Percentiles rank a stretch among this genome's conserved stretches.
Conservation (phyloP, 129 eudicot species). For the Chrysanthemum makinoi region DNA sequence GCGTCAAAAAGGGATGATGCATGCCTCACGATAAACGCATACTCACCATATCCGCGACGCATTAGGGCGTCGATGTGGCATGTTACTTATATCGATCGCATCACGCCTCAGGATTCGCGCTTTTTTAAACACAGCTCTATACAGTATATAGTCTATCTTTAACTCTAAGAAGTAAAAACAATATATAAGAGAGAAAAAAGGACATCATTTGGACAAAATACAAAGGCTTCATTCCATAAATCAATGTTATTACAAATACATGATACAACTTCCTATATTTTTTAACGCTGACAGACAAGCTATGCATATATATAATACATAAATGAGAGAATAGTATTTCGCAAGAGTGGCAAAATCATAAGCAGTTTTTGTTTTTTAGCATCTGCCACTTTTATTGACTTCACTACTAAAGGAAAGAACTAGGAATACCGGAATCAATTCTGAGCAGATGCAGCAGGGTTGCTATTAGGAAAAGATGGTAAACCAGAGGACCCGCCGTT, state of each 20-base stretch:
- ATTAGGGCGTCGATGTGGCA: too few species aligned
- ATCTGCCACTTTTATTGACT: slow-evolving; percentile 33
- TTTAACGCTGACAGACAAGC: neutral
- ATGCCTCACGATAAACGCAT: too few species aligned
- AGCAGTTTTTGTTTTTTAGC: slow-evolving; percentile 5
- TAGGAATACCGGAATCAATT: slow-evolving; percentile 39
- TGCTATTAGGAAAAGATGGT: slow-evolving; percentile 45
- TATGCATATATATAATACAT: slow-evolving; percentile 21
- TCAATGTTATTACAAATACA: slow-evolving; percentile 13
- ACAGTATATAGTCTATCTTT: too few species aligned
- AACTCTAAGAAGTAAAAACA: too few species aligned
- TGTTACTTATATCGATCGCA: too few species aligned
- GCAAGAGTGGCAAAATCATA: slow-evolving; percentile 23
- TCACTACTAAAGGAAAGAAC: neutral
- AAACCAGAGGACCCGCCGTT: slow-evolving; percentile 36
- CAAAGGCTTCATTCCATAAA: slow-evolving; percentile 14
- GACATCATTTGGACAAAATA: neutral
- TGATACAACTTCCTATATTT: slow-evolving; percentile 18
- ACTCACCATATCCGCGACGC: too few species aligned
- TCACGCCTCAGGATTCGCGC: too few species aligned
- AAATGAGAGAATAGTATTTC: neutral
- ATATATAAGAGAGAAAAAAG: neutral
- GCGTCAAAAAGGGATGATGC: too few species aligned
- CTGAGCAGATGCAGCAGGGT: slow-evolving; percentile 81
- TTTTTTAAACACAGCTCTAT: too few species aligned